Base-by-base conservation (phyloP, 129 eudicot species). In the sunflower (Helianthus annuus) region DNA sequence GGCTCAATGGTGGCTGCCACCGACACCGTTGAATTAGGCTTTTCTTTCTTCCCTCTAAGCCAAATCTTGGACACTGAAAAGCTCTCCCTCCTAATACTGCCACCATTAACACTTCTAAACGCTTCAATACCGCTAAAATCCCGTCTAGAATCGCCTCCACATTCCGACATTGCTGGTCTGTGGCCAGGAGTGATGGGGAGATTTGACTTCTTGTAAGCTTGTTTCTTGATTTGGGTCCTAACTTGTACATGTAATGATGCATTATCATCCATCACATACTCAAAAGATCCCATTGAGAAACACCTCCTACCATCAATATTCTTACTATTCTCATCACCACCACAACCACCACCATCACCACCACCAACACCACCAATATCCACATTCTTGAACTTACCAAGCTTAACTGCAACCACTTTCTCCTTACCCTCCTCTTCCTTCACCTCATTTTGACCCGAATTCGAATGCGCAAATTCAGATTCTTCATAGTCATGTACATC, bases 211-310 rank as follows among this genome's bases (percentile, higher is more conserved):
- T 80, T 81, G 68, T 73, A 64, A 4, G 81, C 64, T 66, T 70
- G 88, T 67, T 91, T 88, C 80, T 82, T 88, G 57, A 65, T 16
- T 42, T 88, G 91, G 10, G 87, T 81, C 52, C 85, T 80, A 32
- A 92, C 79, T 32, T 96, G 84, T 0, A 92, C 97, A 69, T 89
- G 84, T 44, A 92, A 78, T 10, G 85, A 76, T 38, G 83, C 64
- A 63, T 64, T 83, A 24, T 89, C 96, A 78, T 92, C 94, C 91
- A 92, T 78, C 39, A 91, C 92, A 84, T 91, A 91, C 48, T 89
- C 93, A 73, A 91, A 88, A 19, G 97, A 88, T 3, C 96, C 96
- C 97, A 92, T 92, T 0, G 97, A 92, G 51, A 78, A 89, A 66
- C 97, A 92, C 80, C 97, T 89, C 57, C 97, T 86, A 29, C 81